A percentile compares a stretch with the other conserved stretches of the same genome.
phyloP scores from a whole-genome alignment of 768 basidiomycete species.

The Lentinus tigrinus region DNA sequence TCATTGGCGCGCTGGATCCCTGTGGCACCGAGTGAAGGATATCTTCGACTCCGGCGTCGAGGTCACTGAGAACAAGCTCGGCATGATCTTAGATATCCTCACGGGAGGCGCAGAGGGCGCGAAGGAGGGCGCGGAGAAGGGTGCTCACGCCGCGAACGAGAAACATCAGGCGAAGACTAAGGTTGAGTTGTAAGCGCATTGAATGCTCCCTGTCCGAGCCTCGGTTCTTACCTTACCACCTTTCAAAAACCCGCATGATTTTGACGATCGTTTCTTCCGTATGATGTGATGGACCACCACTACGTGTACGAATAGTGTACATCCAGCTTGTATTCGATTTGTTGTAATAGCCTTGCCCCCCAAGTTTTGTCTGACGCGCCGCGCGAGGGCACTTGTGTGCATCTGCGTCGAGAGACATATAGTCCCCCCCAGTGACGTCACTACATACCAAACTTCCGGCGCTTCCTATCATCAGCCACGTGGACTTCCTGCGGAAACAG shows the following conservation, averaged over 20 bases:
- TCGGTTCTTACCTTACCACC: neutral
- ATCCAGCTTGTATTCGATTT: neutral
- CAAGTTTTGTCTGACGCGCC: no score
- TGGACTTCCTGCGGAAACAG: no score
- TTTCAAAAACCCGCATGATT: neutral
- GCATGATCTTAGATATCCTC: conserved; percentile 40
- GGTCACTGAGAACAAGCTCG: conserved; percentile 74
- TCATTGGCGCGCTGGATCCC: conserved; percentile 50
- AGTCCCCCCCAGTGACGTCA: no score
- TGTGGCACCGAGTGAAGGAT: conserved; percentile 63
- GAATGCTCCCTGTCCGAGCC: no score
- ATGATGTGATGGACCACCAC: neutral
- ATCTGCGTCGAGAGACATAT: no score
- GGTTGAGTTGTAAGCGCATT: conserved; percentile 11
- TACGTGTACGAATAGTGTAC: neutral
- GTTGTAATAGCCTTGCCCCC: no score
- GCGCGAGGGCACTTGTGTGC: no score
- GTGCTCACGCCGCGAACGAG: conserved; percentile 25
- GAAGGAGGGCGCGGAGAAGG: conserved; percentile 28
- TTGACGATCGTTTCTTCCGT: no score
- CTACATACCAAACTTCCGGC: no score
- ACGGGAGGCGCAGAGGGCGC: conserved; percentile 37
- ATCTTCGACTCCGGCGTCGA: conserved; percentile 66
- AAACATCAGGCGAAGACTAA: conserved; percentile 18
- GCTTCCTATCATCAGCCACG: no score